Conservation (phyloP, 176 grass and related monocot species). For the Hsuehochloa calcarea region DNA sequence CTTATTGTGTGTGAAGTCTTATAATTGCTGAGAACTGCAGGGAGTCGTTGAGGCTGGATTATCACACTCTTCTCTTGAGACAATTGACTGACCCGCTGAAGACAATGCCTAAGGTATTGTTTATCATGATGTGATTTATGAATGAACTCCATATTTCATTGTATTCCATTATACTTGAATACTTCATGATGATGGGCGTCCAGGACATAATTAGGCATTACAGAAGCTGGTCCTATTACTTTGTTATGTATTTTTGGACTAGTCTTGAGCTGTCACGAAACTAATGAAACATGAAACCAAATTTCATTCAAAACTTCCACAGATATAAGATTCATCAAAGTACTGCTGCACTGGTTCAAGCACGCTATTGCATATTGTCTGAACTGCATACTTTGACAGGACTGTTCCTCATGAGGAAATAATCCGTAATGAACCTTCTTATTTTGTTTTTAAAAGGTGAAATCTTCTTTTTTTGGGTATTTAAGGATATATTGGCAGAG, state of each 20-base stretch:
- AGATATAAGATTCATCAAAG: not conserved
- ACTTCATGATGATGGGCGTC: not conserved
- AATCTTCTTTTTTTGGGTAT: not conserved
- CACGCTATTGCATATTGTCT: not conserved
- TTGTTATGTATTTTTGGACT: not conserved
- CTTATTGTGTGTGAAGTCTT: constrained; percentile 14
- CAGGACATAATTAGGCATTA: not conserved
- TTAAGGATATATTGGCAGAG: constrained; percentile 1
- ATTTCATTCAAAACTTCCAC: not conserved
- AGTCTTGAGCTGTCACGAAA: not conserved
- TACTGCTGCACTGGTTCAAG: constrained; percentile 1
- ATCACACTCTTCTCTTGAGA: constrained; percentile 78
- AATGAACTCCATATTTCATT: constrained; percentile 4
- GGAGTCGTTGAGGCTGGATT: constrained; percentile 82
- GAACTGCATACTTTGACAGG: not conserved
- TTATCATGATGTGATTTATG: constrained; percentile 20
- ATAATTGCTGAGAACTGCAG: constrained; percentile 45
- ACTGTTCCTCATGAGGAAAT: not conserved
- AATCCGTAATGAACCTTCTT: not conserved
- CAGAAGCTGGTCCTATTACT: not conserved
- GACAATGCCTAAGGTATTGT: constrained; percentile 75
- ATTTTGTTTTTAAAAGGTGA: not conserved
- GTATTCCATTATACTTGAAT: constrained; percentile 14
- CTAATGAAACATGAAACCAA: not conserved
- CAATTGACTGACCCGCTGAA: constrained; percentile 66